Conservation (phyloP, 768 basidiomycete species). For the Mycena venus region DNA sequence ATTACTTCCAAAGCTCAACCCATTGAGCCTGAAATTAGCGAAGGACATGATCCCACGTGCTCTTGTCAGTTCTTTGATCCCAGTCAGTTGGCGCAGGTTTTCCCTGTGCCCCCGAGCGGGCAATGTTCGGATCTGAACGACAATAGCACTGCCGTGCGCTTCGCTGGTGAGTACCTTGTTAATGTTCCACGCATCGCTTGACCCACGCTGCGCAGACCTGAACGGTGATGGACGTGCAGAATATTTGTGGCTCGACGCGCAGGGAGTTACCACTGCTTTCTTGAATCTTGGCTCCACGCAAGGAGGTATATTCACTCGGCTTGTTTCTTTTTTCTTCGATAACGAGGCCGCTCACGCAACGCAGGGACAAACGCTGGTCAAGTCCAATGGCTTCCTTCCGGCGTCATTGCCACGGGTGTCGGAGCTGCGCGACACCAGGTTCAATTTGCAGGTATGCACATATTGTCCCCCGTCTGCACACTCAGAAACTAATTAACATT, state of each 20-base stretch:
- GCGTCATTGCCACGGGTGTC: not conserved
- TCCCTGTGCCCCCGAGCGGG: not conserved
- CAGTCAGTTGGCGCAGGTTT: not conserved
- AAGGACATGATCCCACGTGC: not conserved
- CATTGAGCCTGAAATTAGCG: not conserved
- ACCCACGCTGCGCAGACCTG: not conserved
- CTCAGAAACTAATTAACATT: not conserved
- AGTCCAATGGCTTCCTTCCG: conserved; percentile 6
- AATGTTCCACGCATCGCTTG: not conserved
- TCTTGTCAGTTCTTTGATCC: no score
- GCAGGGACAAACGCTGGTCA: conserved; percentile 9
- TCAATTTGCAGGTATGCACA: not conserved
- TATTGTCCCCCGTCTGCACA: not conserved
- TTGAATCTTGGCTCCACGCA: not conserved
- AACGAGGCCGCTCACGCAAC: not conserved
- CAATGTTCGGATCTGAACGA: conserved; percentile 4
- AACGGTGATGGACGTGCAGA: not conserved
- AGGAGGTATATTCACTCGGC: not conserved
- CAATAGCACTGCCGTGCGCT: conserved; percentile 15
- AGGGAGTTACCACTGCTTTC: conserved; percentile 1
- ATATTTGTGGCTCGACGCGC: not conserved
- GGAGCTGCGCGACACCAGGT: not conserved
- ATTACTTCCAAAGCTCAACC: no score
- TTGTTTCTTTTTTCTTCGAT: not conserved
- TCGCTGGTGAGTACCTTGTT: conserved; percentile 3